A percentile compares a stretch with the other conserved stretches of the same genome.
phyloP scores from a whole-genome alignment of 2,329 filamentous ascomycete species.

The Fusarium sp. region DNA sequence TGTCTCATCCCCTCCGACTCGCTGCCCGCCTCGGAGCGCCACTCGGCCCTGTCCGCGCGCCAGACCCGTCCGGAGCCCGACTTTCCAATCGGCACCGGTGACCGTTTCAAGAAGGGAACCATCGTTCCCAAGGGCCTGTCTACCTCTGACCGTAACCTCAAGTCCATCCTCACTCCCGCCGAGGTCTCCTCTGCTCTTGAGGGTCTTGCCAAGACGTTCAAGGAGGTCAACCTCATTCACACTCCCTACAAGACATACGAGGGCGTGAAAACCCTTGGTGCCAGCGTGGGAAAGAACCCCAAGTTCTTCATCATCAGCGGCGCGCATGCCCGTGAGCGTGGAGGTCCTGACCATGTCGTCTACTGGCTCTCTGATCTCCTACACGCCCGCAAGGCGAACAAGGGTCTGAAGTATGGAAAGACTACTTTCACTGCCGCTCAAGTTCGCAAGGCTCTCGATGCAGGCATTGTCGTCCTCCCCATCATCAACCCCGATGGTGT shows the following conservation, averaged over 20 bases:
- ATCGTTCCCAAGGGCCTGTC: constrained; percentile 52
- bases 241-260: constrained; percentile 61
- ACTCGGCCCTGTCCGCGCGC: constrained; percentile 19
- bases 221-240: constrained; percentile 56
- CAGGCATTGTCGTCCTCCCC: constrained; percentile 67
- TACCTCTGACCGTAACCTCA: constrained; percentile 54
- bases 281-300: constrained; percentile 61
- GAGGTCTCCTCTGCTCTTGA: constrained; percentile 61
- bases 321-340: constrained; percentile 70
- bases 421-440: constrained; percentile 65
- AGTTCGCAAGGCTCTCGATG: constrained; percentile 63
- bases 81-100: constrained; percentile 58
- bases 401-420: constrained; percentile 65
- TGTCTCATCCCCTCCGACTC: constrained; percentile 58
- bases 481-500: constrained; percentile 69
- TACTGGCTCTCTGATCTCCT: constrained; percentile 71
- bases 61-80: constrained; percentile 45
- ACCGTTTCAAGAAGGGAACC: constrained; percentile 58
- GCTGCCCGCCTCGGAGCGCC: constrained; percentile 33
- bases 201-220: constrained; percentile 57
- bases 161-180: constrained; percentile 59
- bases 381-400: constrained; percentile 62
- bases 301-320: constrained; percentile 66
- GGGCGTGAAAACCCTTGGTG: constrained; percentile 56
- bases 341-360: constrained; percentile 67